A percentile compares a stretch with the other conserved stretches of the same genome.
Conservation (phyloP, 257 asterid species). For the Solanum clarkiae region DNA sequence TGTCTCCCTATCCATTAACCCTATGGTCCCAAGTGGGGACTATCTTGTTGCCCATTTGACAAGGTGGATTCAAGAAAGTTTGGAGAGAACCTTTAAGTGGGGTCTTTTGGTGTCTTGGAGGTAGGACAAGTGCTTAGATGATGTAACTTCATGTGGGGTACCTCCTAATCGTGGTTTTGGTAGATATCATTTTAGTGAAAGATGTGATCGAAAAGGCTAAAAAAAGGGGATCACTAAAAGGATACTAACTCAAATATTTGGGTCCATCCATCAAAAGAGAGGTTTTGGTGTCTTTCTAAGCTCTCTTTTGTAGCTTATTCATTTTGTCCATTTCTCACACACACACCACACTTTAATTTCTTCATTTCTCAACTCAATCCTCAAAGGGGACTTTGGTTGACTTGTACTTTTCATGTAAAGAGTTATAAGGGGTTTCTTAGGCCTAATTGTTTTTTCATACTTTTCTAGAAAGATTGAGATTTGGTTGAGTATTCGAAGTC, state of each 20-base stretch:
- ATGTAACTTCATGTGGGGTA: constrained; percentile 28
- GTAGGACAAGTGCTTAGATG: constrained; percentile 27
- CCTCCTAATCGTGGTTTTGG: constrained; percentile 7
- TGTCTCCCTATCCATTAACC: constrained; percentile 11
- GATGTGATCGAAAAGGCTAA: constrained; percentile 9
- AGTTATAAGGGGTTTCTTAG: constrained; percentile 21
- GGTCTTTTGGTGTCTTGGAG: constrained; percentile 37
- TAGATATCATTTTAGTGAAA: constrained; percentile 12
- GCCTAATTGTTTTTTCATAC: constrained; percentile 4
- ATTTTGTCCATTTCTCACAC: constrained; percentile 6
- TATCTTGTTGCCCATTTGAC: constrained; percentile 7
- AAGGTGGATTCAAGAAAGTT: not conserved
- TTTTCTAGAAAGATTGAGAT: constrained; percentile 16
- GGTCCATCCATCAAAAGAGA: not conserved
- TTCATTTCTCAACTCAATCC: not conserved
- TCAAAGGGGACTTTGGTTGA: constrained; percentile 10
- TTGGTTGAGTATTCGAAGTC: not conserved
- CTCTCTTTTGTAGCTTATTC: not conserved
- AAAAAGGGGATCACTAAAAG: constrained; percentile 4
- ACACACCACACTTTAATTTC: not conserved
- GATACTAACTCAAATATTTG: constrained; percentile 8
- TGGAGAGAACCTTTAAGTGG: not conserved
- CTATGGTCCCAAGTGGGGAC: constrained; percentile 53
- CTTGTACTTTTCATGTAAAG: constrained; percentile 31
- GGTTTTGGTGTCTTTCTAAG: not conserved